A percentile compares a stretch with the other conserved stretches of the same genome.
phyloP scores from a whole-genome alignment of 208 protist genomes.

The Trypanosoma vivax region DNA sequence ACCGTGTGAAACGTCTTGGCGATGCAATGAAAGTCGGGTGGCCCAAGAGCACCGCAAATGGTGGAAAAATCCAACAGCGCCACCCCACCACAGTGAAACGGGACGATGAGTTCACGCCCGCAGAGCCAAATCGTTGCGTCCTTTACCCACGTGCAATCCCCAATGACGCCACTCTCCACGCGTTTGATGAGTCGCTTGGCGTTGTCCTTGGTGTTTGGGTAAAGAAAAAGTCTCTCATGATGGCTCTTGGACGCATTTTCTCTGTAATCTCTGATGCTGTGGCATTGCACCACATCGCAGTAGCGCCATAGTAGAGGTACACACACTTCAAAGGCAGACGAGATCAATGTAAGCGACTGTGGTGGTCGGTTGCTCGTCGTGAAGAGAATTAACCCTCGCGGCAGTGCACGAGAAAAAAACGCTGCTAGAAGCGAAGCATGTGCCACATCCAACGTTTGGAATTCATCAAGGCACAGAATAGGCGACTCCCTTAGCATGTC shows the following conservation, averaged over 20 bases:
- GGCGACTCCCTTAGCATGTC: constrained; percentile 64
- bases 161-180: constrained; percentile 41
- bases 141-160: constrained; percentile 29
- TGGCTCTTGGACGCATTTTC: constrained; percentile 23
- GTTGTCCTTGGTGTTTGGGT: constrained; percentile 50
- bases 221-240: constrained; percentile 52
- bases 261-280: constrained; percentile 52
- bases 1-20: constrained; percentile 71
- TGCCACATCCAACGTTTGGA: constrained; percentile 88
- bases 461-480: constrained; percentile 91
- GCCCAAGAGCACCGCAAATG: constrained; percentile 57
- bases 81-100: constrained; percentile 53
- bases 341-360: constrained; percentile 61
- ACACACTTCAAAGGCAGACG: constrained; percentile 57
- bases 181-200: constrained; percentile 36
- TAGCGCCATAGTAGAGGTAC: constrained; percentile 47
- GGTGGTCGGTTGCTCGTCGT: constrained; percentile 85
- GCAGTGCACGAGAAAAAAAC: constrained; percentile 77
- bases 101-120: constrained; percentile 58
- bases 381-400: constrained; percentile 65
- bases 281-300: constrained; percentile 64
- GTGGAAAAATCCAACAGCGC: constrained; percentile 80
- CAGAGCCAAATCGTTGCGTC: constrained; percentile 54
- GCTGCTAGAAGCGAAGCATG: constrained; percentile 71
- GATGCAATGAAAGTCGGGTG: constrained; percentile 70